These are phyloP conservation scores for Boletus bicolor DNA, from an alignment of 768 basidiomycete genomes.

Conservation along the genomic window DNA sequence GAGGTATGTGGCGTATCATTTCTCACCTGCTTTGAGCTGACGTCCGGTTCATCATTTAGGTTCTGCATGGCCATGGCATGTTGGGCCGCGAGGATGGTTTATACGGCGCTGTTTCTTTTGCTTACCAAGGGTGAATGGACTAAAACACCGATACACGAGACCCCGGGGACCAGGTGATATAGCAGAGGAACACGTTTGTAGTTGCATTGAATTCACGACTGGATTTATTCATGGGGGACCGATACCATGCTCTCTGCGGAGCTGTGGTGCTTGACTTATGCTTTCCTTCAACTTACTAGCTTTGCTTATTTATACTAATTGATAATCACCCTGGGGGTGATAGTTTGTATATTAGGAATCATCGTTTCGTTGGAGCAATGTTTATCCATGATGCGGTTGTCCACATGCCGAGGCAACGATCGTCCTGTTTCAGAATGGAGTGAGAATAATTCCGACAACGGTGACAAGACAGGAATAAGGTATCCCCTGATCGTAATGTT, in stretches of 20 bases:
- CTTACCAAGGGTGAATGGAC: constrained; percentile 70
- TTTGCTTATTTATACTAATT: background rate
- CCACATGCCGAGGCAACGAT: background rate
- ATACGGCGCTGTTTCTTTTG: constrained; percentile 92
- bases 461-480: background rate
- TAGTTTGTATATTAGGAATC: background rate
- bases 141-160: background rate
- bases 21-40: background rate
- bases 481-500: background rate
- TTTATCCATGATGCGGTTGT: background rate
- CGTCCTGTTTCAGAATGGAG: background rate
- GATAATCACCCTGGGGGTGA: background rate
- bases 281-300: background rate
- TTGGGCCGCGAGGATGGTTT: constrained; percentile 90
- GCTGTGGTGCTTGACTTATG: background rate
- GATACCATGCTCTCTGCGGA: background rate
- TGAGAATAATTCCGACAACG: background rate
- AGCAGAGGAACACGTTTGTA: background rate
- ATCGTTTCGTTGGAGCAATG: background rate
- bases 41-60: constrained; percentile 35
- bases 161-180: background rate
- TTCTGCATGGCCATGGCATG: constrained; percentile 88
- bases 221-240: background rate
- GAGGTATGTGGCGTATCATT: constrained; percentile 58
- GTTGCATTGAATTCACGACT: background rate